Evolutionary conservation across 305 asterid species (phyloP).

Genomic region (Solanum hybrid): DNA sequence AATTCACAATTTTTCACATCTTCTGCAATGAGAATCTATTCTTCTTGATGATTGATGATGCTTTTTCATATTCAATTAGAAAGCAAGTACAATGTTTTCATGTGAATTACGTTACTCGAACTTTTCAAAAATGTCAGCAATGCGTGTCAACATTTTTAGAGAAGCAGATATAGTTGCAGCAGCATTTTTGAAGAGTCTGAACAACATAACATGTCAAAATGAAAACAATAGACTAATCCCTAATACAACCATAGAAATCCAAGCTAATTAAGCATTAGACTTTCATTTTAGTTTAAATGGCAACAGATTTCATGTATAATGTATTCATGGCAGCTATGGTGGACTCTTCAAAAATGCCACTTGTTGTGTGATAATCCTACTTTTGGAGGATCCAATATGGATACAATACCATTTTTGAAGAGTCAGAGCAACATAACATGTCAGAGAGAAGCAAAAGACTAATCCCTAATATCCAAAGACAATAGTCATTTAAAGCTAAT

Average conservation of each 20-base stretch:
- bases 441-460: neutral
- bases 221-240: neutral
- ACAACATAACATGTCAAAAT: neutral
- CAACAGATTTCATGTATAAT: neutral
- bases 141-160: neutral
- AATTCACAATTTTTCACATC: neutral
- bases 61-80: neutral
- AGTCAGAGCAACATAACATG: neutral
- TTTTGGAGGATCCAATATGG: neutral
- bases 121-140: neutral
- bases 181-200: neutral
- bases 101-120: neutral
- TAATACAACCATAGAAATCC: neutral
- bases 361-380: neutral
- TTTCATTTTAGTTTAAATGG: neutral
- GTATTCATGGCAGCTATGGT: neutral
- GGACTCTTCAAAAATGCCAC: neutral
- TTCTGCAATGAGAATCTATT: neutral
- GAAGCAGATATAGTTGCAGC: rapidly evolving
- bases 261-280: neutral
- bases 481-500: neutral
- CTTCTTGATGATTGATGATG: neutral
- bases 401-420: neutral
- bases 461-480: neutral
- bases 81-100: neutral